These are phyloP conservation scores for Fulvia fulva DNA, from an alignment of 2,329 filamentous ascomycete species.

Conservation along the genomic window DNA sequence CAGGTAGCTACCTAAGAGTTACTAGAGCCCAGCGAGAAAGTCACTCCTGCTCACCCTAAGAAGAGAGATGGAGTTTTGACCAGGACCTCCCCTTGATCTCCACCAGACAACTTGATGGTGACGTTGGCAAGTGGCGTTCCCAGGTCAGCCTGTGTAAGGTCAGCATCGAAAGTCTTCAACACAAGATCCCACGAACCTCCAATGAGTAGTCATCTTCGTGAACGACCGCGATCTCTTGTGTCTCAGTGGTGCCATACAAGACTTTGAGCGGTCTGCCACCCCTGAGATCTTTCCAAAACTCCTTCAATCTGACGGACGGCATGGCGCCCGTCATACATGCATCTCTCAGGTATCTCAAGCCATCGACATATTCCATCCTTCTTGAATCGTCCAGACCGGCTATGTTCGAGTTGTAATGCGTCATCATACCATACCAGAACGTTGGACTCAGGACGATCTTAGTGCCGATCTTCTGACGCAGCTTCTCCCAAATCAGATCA, in stretches of 20 bases:
- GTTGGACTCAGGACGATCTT: constrained; percentile 2
- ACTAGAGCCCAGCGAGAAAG: too few relatives aligned
- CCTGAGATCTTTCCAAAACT: constrained; percentile 2
- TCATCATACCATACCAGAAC: constrained; percentile 4
- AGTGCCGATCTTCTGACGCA: background rate
- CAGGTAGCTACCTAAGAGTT: background rate
- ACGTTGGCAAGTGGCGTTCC: background rate
- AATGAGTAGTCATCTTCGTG: constrained; percentile 1
- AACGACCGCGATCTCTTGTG: background rate
- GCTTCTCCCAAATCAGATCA: constrained; percentile 3
- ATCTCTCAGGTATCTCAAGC: background rate
- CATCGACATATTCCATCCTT: background rate
- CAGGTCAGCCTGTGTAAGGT: background rate
- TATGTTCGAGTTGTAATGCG: background rate
- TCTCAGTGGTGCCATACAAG: background rate
- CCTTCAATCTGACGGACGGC: background rate
- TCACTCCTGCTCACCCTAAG: background rate
- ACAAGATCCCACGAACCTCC: background rate
- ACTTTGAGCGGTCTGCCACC: background rate
- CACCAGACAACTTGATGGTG: background rate
- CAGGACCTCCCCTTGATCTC: background rate
- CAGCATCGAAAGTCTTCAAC: background rate
- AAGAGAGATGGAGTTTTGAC: constrained; percentile 2
- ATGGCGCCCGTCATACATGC: background rate
- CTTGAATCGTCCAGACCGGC: background rate